phyloP scores from a whole-genome alignment of 257 asterid genomes.

The Eucommia ulmoides region DNA sequence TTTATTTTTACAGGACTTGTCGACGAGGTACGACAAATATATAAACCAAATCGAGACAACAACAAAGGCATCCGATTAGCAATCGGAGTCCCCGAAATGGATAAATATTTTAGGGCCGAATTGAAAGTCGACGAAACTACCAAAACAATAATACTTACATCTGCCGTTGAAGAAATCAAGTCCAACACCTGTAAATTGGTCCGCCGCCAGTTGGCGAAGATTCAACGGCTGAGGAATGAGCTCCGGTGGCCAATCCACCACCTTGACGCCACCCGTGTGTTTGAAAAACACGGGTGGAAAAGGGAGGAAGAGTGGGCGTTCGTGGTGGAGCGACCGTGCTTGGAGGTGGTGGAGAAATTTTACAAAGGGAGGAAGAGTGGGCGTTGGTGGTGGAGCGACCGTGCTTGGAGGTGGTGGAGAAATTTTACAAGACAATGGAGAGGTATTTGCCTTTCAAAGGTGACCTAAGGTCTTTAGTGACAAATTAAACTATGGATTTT shows the following conservation, averaged over 20 bases:
- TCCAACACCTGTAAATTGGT: slow-evolving; percentile 8
- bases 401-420: slow-evolving; percentile 26
- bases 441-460: too few species aligned
- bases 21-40: slow-evolving; percentile 13
- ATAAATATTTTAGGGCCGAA: slow-evolving; percentile 8
- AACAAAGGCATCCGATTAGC: background rate
- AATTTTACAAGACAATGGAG: slow-evolving; percentile 31
- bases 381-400: slow-evolving; percentile 39
- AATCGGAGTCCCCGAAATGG: slow-evolving; percentile 12
- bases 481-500: too few species aligned
- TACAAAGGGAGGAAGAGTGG: slow-evolving; percentile 56
- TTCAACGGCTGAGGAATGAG: slow-evolving; percentile 4
- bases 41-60: slow-evolving; percentile 4
- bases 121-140: background rate
- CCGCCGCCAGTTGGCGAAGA: slow-evolving; percentile 13
- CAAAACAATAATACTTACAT: slow-evolving; percentile 1
- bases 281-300: background rate
- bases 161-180: slow-evolving; percentile 15
- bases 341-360: slow-evolving; percentile 1
- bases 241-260: slow-evolving; percentile 10
- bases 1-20: slow-evolving; percentile 9
- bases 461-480: too few species aligned
- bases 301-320: slow-evolving; percentile 9
- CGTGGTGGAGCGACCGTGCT: slow-evolving; percentile 4
- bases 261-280: slow-evolving; percentile 13